Conservation (phyloP, 352 stramenopile species). For the Pythium insidiosum region DNA sequence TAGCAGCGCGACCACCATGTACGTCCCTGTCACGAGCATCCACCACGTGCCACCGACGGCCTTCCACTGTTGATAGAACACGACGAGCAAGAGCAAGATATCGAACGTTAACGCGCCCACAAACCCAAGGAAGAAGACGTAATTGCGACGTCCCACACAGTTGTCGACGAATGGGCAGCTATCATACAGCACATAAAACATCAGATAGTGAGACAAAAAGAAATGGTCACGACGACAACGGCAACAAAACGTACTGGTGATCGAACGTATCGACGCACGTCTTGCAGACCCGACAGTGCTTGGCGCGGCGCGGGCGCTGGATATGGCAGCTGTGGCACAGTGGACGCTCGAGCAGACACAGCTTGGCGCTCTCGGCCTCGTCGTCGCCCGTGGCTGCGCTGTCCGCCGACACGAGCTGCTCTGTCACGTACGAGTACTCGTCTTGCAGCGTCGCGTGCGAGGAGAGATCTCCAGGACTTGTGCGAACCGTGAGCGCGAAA, state of each 20-base stretch:
- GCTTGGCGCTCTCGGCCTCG: not conserved
- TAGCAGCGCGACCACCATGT: conserved; percentile 35
- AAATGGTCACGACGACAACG: too few relatives aligned
- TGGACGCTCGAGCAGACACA: conserved; percentile 39
- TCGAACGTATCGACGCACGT: conserved; percentile 95
- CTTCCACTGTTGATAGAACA: conserved; percentile 49
- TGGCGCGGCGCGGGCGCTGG: conserved; percentile 62
- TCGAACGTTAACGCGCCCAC: conserved; percentile 35
- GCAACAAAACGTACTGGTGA: conserved; percentile 93
- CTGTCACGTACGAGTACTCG: conserved; percentile 56
- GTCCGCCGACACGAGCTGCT: conserved; percentile 26
- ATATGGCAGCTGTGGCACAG: conserved; percentile 82
- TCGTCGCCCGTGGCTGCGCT: not conserved
- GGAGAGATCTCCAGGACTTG: conserved; percentile 38
- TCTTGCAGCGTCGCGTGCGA: conserved; percentile 23
- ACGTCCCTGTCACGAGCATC: conserved; percentile 28
- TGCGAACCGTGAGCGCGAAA: conserved; percentile 56
- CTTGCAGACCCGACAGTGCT: conserved; percentile 89
- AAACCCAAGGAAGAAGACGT: conserved; percentile 85
- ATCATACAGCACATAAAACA: conserved; percentile 1
- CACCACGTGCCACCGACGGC: conserved; percentile 26
- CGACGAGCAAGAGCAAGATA: conserved; percentile 41
- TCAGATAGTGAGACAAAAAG: not conserved
- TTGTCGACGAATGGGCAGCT: conserved; percentile 98
- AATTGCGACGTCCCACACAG: conserved; percentile 96